Percentiles rank a stretch among this genome's conserved stretches.
These are phyloP conservation scores for Talaromyces proteolyticus DNA, from an alignment of 495 filamentous ascomycete genomes.

Conservation along the genomic window DNA sequence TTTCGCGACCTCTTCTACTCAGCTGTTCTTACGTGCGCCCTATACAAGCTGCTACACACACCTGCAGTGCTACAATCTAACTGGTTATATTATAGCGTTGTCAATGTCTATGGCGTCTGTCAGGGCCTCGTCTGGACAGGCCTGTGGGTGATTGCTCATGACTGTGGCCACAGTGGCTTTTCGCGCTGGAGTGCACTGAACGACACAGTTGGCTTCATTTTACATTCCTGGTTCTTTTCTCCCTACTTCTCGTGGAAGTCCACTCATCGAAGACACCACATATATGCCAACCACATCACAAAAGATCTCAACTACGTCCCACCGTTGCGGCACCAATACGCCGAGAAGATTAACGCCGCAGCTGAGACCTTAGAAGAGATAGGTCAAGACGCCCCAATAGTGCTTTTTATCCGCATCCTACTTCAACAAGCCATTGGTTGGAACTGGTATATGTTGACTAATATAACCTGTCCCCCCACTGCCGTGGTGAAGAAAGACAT, in stretches of 20 bases:
- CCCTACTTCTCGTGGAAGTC: slow-evolving; percentile 65
- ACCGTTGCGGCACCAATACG: slow-evolving; percentile 22
- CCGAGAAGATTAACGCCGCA: slow-evolving; percentile 17
- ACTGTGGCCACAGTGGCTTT: slow-evolving; percentile 69
- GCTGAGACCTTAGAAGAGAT: slow-evolving; percentile 21
- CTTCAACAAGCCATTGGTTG: slow-evolving; percentile 40
- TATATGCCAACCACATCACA: slow-evolving; percentile 38
- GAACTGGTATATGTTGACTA: slow-evolving; percentile 37
- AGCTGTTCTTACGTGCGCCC: slow-evolving; percentile 55
- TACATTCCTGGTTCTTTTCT: slow-evolving; percentile 51
- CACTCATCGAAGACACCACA: slow-evolving; percentile 59
- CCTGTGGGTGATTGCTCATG: slow-evolving; percentile 52
- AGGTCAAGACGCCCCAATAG: slow-evolving; percentile 39
- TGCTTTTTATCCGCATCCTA: slow-evolving; percentile 28
- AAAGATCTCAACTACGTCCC: slow-evolving; percentile 45
- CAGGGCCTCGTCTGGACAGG: slow-evolving; percentile 2
- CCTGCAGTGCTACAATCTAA: not conserved
- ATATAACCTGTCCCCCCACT: slow-evolving; percentile 30
- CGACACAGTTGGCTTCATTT: slow-evolving; percentile 52
- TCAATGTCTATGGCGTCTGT: not conserved
- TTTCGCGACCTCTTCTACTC: slow-evolving; percentile 62
- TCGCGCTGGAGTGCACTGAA: slow-evolving; percentile 49
- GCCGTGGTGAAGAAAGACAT: slow-evolving; percentile 13
- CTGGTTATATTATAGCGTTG: not conserved
- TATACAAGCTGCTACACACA: not conserved